A percentile compares a stretch with the other conserved stretches of the same genome.
phyloP scores from a whole-genome alignment of 2,329 filamentous ascomycete species.

The Penicillium italicum region DNA sequence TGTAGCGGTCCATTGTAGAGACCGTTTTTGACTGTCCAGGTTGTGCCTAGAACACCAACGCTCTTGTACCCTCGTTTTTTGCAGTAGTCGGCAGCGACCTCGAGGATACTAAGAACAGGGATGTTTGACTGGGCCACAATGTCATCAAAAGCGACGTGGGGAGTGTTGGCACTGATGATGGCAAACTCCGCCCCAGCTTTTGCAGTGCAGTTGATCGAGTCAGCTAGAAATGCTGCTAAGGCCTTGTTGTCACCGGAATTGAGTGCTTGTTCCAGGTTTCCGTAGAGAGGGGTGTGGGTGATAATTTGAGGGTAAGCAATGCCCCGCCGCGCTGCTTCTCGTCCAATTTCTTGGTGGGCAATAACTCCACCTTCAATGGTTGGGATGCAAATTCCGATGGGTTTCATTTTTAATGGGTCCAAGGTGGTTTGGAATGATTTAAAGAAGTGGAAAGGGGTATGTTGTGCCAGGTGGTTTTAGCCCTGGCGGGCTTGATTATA shows the following conservation, averaged over 20 bases:
- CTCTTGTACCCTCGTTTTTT: neutral
- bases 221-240: neutral
- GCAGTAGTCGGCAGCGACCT: conserved; percentile 2
- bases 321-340: conserved; percentile 9
- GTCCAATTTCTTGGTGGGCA: conserved; percentile 10
- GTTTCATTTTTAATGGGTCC: conserved; percentile 7
- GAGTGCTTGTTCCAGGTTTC: conserved; percentile 2
- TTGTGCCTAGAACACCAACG: neutral
- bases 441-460: neutral
- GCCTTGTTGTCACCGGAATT: neutral
- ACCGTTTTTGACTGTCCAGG: neutral
- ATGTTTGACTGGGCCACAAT: conserved; percentile 1
- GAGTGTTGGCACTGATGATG: conserved; percentile 11
- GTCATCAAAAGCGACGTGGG: conserved; percentile 4
- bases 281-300: conserved; percentile 8
- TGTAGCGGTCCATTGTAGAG: conserved; percentile 5
- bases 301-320: conserved; percentile 9
- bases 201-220: conserved; percentile 9
- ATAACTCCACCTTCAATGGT: conserved; percentile 10
- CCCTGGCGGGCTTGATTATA: too few species aligned
- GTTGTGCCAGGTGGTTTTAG: neutral
- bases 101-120: conserved; percentile 7
- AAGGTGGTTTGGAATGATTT: too few species aligned
- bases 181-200: conserved; percentile 11
- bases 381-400: conserved; percentile 11